Evolutionary conservation across 352 stramenopile genomes (phyloP).

Genomic region (Phytophthora tubulina): DNA sequence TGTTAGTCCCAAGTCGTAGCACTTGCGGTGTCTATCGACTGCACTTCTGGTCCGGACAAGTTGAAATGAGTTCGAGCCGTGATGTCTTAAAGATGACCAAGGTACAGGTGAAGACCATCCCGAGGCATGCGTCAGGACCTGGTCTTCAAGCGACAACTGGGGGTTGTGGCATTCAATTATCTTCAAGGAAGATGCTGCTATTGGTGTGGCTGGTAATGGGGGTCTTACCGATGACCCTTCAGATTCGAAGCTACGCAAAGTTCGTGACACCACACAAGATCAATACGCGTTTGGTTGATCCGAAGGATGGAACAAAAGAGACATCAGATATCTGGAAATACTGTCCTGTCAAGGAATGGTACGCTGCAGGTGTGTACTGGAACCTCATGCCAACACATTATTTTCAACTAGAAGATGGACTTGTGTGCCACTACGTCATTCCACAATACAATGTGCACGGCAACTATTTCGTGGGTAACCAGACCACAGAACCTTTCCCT

Average conservation of each 20-base stretch:
- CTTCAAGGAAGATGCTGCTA: constrained; percentile 8
- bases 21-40: no score
- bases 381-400: constrained; percentile 33
- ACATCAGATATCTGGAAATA: constrained; percentile 16
- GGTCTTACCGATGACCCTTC: constrained; percentile 40
- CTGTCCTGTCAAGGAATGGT: constrained; percentile 26
- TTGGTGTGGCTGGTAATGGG: constrained; percentile 27
- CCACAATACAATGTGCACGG: constrained; percentile 34
- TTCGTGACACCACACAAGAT: constrained; percentile 33
- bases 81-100: not conserved
- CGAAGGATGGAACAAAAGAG: not conserved
- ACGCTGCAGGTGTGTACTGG: constrained; percentile 29
- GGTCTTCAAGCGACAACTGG: not conserved
- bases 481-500: constrained; percentile 5
- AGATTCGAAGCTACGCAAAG: constrained; percentile 33
- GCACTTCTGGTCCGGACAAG: no score
- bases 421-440: constrained; percentile 33
- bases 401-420: not conserved
- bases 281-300: constrained; percentile 10
- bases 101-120: not conserved
- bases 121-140: not conserved
- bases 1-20: no score
- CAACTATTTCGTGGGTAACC: constrained; percentile 21
- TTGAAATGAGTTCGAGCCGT: not conserved
- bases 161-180: not conserved